phyloP scores from a whole-genome alignment of 1,139 yeast species.

The Magnusiomyces tetraspermus region DNA sequence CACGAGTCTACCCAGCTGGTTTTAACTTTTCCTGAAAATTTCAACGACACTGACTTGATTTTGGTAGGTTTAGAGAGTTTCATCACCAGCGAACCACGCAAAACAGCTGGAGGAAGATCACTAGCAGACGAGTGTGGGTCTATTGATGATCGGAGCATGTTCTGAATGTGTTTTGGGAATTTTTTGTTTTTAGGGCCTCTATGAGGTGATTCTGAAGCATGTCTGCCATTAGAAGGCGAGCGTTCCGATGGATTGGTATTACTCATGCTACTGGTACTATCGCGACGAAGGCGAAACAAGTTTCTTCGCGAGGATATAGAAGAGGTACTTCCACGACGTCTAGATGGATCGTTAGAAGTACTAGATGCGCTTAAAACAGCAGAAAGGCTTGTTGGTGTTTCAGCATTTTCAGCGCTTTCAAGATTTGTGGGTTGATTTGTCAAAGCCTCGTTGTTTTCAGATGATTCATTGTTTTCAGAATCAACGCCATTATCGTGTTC shows the following conservation, averaged over 20 bases:
- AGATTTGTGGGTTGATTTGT: not conserved
- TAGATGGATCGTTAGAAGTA: not conserved
- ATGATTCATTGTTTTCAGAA: not conserved
- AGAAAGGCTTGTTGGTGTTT: too few relatives aligned
- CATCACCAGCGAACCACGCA: constrained; percentile 67
- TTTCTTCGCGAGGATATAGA: not conserved
- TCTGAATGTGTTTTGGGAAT: not conserved
- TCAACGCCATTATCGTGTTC: constrained; percentile 18
- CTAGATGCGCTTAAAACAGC: too few relatives aligned
- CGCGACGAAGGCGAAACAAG: not conserved
- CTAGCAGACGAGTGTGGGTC: constrained; percentile 6
- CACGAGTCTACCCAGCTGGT: constrained; percentile 74
- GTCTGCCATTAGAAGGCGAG: not conserved
- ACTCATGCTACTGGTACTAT: not conserved
- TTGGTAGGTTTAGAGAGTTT: constrained; percentile 64
- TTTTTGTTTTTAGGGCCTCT: too few relatives aligned
- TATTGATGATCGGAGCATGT: constrained; percentile 7
- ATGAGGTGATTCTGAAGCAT: not conserved
- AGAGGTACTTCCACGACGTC: not conserved
- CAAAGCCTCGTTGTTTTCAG: not conserved
- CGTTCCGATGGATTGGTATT: not conserved
- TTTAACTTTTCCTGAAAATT: constrained; percentile 56
- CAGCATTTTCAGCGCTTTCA: too few relatives aligned
- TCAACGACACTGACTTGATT: constrained; percentile 51
- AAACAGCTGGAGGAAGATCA: constrained; percentile 60